Evolutionary conservation across 805 yeast genomes (phyloP), one percentile per base, ranked within the genome.

Genomic region (Metschnikowia peoriensis): DNA sequence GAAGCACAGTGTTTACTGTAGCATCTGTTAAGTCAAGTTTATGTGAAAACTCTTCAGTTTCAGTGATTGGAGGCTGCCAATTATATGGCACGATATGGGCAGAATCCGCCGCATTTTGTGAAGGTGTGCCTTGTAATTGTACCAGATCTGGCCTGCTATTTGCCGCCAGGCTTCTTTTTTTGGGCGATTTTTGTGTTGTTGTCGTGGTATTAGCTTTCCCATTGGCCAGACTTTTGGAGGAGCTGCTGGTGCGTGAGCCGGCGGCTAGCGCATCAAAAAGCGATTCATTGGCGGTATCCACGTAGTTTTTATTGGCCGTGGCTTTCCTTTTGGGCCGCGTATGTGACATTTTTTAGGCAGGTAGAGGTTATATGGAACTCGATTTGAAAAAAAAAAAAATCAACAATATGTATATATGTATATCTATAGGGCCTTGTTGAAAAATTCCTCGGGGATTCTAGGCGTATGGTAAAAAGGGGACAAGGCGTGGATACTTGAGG

Each of bases 51-150:
- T 63, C 67, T 51, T 76, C 78, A 6, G 61, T 56, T 4, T 65
- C 56, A 4, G 56, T 45, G 4, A 71, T 66, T 1, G 71, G 69
- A 1, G 84, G 81, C 59, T 79, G 84, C 81, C 81, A 81, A 62
- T 81, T 81, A 56, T 53, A 57, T 10, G 62, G 63, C 16, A 57
- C 57, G 14, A 43, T 40, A 7, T 35, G 16, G 5, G 35, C 9
- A 7, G 47, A 22, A 7, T 28, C 11, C 4, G 41, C 7, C 22
- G 32, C 6, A 22, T 6, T 27, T 41, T 9, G 15, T 12, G 28
- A 22, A 9, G 29, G 43, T 11, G 43, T 40, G 3, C 29, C n/a
- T 38, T 16, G 37, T 28, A 38, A 28, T 16, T n/a, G 8, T 38
- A 12, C 38, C 32, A 6, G 29, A 11, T 12, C 35, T 7, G 34